These are phyloP conservation scores for Pestalotiopsis sp. DNA, from an alignment of 2,329 filamentous ascomycete genomes.

Conservation along the genomic window DNA sequence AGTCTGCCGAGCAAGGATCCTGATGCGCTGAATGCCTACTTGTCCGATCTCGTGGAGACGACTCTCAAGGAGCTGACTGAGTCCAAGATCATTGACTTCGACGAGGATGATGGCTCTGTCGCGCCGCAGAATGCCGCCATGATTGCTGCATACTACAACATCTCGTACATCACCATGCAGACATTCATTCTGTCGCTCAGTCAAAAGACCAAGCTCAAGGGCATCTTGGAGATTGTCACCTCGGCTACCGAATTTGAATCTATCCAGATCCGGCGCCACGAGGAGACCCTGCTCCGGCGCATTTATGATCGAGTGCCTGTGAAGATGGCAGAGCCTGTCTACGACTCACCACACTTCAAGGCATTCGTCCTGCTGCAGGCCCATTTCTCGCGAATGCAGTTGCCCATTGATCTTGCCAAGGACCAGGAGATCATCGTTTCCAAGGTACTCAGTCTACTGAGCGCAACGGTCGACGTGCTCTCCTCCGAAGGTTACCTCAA, in stretches of 20 bases:
- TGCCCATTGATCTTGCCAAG: constrained; percentile 93
- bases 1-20: constrained; percentile 85
- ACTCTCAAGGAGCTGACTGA: constrained; percentile 89
- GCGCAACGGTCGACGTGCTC: constrained; percentile 90
- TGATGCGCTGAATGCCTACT: constrained; percentile 88
- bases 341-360: constrained; percentile 97
- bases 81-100: constrained; percentile 93
- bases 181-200: constrained; percentile 92
- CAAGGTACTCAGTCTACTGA: constrained; percentile 85
- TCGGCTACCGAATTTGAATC: constrained; percentile 96
- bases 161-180: constrained; percentile 99
- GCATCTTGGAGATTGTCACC: constrained; percentile 94
- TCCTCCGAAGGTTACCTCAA: constrained; percentile 96
- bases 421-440: constrained; percentile 88
- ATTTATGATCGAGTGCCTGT: constrained; percentile 95
- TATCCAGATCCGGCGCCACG: constrained; percentile 91
- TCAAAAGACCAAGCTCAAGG: constrained; percentile 90
- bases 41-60: constrained; percentile 92
- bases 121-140: constrained; percentile 92
- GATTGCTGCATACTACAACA: constrained; percentile 99
- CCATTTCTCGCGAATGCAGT: constrained; percentile 95
- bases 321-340: constrained; percentile 86
- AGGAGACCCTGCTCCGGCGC: constrained; percentile 82
- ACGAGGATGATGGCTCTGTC: constrained; percentile 90
- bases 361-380: constrained; percentile 96